These are phyloP conservation scores for Xylariaceae sp. DNA, from an alignment of 2,329 filamentous ascomycete genomes.

Conservation along the genomic window DNA sequence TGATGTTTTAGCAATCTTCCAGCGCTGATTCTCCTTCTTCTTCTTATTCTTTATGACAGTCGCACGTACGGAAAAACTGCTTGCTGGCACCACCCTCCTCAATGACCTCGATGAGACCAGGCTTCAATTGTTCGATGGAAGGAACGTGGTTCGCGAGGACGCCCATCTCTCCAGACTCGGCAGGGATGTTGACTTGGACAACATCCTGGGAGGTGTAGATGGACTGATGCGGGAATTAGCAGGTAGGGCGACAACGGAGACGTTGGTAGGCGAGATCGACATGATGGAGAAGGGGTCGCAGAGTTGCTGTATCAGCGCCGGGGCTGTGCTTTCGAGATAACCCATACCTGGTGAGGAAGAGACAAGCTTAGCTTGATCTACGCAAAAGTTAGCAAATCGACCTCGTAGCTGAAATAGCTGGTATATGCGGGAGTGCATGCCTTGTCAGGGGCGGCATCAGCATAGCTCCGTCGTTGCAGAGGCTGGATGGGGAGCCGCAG, in stretches of 20 bases:
- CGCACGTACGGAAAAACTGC: conserved; percentile 91
- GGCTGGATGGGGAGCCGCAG: conserved; percentile 72
- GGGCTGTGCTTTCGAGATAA: not conserved
- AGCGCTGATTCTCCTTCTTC: conserved; percentile 8
- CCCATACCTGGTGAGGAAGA: conserved; percentile 94
- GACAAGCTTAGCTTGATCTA: conserved; percentile 96
- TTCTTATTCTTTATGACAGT: no score
- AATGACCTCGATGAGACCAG: conserved; percentile 88
- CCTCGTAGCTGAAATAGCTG: conserved; percentile 1
- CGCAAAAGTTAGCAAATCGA: conserved; percentile 27
- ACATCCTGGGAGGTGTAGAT: conserved; percentile 64
- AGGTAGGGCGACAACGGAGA: conserved; percentile 6
- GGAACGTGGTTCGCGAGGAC: conserved; percentile 98
- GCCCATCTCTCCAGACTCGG: conserved; percentile 98
- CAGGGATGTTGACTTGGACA: conserved; percentile 97
- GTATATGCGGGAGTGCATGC: conserved; percentile 25
- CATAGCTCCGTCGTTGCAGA: conserved; percentile 84
- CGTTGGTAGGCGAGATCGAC: conserved; percentile 1
- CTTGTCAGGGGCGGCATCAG: conserved; percentile 81
- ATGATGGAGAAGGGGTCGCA: not conserved
- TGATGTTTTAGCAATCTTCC: conserved; percentile 16
- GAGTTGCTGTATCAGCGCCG: no score
- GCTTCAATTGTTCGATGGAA: conserved; percentile 97
- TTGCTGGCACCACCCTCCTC: conserved; percentile 87
- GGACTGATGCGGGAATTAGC: conserved; percentile 59